Evolutionary conservation across 2,329 filamentous ascomycete species (phyloP).

Genomic region (Knufia fluminis): DNA sequence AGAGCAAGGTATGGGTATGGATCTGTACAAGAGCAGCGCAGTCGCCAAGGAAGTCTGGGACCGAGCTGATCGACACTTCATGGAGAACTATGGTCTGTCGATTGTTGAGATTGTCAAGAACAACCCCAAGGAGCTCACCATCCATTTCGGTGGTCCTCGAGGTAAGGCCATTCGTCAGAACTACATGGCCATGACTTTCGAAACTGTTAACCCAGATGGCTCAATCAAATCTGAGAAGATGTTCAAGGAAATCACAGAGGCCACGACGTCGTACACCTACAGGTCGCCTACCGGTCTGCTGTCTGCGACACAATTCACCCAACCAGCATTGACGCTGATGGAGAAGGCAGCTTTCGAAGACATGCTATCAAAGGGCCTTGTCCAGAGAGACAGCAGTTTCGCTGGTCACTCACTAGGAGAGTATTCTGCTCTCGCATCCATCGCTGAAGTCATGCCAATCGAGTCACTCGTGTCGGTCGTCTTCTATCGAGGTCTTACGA

Average conservation of each 20-base stretch:
- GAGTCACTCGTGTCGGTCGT: constrained; percentile 96
- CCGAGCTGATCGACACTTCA: constrained; percentile 90
- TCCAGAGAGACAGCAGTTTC: constrained; percentile 93
- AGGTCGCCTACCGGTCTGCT: constrained; percentile 86
- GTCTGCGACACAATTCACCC: constrained; percentile 96
- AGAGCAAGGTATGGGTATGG: constrained; percentile 99
- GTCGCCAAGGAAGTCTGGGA: constrained; percentile 98
- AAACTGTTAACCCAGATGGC: constrained; percentile 88
- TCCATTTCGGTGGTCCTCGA: constrained; percentile 92
- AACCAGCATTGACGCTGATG: constrained; percentile 95
- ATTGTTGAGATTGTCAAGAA: constrained; percentile 99
- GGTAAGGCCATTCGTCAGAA: constrained; percentile 97
- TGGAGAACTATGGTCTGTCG: constrained; percentile 97
- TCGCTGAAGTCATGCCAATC: constrained; percentile 99
- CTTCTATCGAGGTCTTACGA: constrained; percentile 96
- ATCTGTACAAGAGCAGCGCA: constrained; percentile 83
- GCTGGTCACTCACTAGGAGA: constrained; percentile 96
- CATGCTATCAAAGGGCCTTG: constrained; percentile 93
- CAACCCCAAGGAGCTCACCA: constrained; percentile 97
- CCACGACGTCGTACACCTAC: constrained; percentile 93
- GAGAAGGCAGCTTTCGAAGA: constrained; percentile 99
- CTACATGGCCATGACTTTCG: constrained; percentile 99
- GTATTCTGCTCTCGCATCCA: constrained; percentile 90
- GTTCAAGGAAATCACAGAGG: constrained; percentile 94
- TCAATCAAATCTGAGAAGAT: constrained; percentile 97